Base-by-base conservation (phyloP, 768 basidiomycete genomes). In the Lactarius hengduanensis region DNA sequence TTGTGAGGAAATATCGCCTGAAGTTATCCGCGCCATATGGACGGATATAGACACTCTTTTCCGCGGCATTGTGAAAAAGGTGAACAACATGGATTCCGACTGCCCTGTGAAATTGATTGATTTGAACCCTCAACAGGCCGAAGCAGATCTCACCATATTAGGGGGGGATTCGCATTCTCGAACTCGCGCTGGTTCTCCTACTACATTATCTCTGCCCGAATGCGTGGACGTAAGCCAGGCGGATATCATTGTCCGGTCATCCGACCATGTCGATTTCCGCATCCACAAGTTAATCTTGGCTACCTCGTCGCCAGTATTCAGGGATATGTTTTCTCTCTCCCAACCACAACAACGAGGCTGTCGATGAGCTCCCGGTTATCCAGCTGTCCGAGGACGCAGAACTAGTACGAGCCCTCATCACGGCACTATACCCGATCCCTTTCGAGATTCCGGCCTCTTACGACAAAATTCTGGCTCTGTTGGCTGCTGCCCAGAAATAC, bases 261-360 rank as follows among this genome's bases (percentile, higher is more conserved):
- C 76, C 1, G 80, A 84, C 63, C 78, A 76, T 4, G 76, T 78
- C 8, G 68, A 76, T 18, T 84, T 84, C 69, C 79, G 77, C 41
- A 74, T 84, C 54, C 78, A 81, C 72, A 80, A 78, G 54, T 70
- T 78, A 54, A 76, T 82, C 38, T 70, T 84, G 34, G 76, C 77
- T 32, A 77, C 73, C 65, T 79, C 82, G 1, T 83, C 80, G 15
- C 71, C 78, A 5, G 72, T 83, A 30, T 78, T 83, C 70, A 68
- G 68, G 38, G 34, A 40, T n/a, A 64, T 64, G 32, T 34, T 64
- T 59, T 59, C 57, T 7, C 43, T 64, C 11, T n/a, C 63, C 18
- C 57, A 36, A 22, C 63, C 30, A 45, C 43, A n/a, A 45, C 60
- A 28, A n/a, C 3, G 30, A 32, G 3, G 13, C 28, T 34, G 36